A percentile compares a stretch with the other conserved stretches of the same genome.
Evolutionary conservation across 768 basidiomycete species (phyloP).

Genomic region (Dioszegia aurantiaca): DNA sequence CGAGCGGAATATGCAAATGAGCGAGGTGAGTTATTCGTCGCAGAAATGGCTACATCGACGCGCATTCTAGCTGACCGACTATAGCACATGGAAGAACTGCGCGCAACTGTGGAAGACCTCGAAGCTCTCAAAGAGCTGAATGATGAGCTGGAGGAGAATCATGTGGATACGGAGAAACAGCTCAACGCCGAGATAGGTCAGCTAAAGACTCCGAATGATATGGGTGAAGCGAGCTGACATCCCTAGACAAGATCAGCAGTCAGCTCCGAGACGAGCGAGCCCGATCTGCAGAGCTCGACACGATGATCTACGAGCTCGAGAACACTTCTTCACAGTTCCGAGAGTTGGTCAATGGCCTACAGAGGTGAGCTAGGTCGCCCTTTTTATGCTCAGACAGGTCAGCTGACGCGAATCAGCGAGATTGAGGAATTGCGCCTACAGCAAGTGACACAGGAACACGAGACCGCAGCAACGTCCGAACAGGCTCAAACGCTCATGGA

Average conservation of each 20-base stretch:
- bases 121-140: conserved; percentile 93
- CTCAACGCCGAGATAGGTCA: conserved; percentile 84
- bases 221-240: not conserved
- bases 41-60: no score
- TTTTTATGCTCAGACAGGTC: not conserved
- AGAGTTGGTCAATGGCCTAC: conserved; percentile 79
- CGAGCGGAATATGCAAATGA: conserved; percentile 84
- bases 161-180: conserved; percentile 85
- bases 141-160: conserved; percentile 96
- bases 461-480: conserved; percentile 75
- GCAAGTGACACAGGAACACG: conserved; percentile 77
- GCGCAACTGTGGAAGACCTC: conserved; percentile 90
- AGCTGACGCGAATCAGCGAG: conserved; percentile 59
- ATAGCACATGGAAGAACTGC: conserved; percentile 97
- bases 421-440: conserved; percentile 77
- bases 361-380: conserved; percentile 59
- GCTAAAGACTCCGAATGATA: not conserved
- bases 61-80: conserved; percentile 1
- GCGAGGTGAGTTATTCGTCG: conserved; percentile 78
- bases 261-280: conserved; percentile 66
- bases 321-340: conserved; percentile 86
- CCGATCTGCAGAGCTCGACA: conserved; percentile 69
- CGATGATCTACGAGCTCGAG: conserved; percentile 78
- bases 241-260: conserved; percentile 33
- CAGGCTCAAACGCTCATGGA: conserved; percentile 93